Evolutionary conservation across 768 basidiomycete species (phyloP).

Genomic region (Collybia nuda): DNA sequence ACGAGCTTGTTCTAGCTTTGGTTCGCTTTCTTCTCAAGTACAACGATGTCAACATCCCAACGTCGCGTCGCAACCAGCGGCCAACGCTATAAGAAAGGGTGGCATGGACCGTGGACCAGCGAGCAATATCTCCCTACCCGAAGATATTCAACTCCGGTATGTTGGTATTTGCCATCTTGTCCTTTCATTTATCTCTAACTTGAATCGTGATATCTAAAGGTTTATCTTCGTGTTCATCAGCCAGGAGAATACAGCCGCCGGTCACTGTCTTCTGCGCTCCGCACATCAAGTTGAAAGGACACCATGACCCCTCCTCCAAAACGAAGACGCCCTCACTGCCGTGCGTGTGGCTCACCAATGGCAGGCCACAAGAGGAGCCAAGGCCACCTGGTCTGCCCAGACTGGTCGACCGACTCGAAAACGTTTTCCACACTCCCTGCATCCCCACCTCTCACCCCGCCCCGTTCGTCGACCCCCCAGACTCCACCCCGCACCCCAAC

Average conservation of each 20-base stretch:
- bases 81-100: not conserved
- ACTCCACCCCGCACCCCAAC: not conserved
- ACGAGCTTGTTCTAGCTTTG: conserved; percentile 6
- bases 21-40: not conserved
- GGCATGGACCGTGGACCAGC: too few relatives aligned
- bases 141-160: conserved; percentile 4
- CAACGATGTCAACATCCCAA: not conserved
- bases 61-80: not conserved
- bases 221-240: too few relatives aligned
- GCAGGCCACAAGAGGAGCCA: conserved; percentile 35
- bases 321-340: conserved; percentile 29
- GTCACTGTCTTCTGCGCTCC: too few relatives aligned
- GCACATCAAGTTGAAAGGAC: not conserved
- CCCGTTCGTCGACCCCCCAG: conserved; percentile 2
- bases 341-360: conserved; percentile 33
- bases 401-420: not conserved
- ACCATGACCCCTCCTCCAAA: not conserved
- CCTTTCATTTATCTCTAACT: not conserved
- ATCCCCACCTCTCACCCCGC: conserved; percentile 8
- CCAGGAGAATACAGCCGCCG: too few relatives aligned
- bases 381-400: conserved; percentile 29
- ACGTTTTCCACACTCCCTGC: not conserved
- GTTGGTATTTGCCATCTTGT: not conserved
- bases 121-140: not conserved
- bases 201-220: too few relatives aligned